Conservation (phyloP, 176 grass and related monocot species). For the Musa itinerans region DNA sequence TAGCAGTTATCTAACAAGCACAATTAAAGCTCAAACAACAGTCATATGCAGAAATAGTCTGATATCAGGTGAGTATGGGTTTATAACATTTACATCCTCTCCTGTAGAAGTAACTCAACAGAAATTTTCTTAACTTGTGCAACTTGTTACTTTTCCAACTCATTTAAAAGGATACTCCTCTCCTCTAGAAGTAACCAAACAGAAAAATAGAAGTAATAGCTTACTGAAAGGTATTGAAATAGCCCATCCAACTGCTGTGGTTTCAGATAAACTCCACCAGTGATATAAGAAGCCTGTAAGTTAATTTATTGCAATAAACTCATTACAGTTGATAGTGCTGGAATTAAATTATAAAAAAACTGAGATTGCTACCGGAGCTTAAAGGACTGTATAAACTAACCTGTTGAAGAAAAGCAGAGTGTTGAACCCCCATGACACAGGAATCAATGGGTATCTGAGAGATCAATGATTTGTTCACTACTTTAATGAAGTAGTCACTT, state of each 20-base stretch:
- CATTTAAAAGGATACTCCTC: too few relatives aligned
- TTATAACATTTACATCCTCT: too few relatives aligned
- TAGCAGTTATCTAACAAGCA: too few relatives aligned
- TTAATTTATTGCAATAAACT: background rate
- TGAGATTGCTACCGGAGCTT: background rate
- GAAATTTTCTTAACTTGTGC: too few relatives aligned
- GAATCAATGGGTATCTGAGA: constrained; percentile 90
- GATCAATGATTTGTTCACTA: background rate
- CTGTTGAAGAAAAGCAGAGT: constrained; percentile 98
- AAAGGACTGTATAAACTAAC: constrained; percentile 7
- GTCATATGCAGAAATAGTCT: background rate
- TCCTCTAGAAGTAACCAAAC: too few relatives aligned
- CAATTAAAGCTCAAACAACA: background rate
- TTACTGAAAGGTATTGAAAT: constrained; percentile 86
- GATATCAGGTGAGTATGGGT: too few relatives aligned
- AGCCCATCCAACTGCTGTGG: constrained; percentile 75
- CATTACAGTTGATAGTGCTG: background rate
- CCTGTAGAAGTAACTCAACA: too few relatives aligned
- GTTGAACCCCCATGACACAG: constrained; percentile 73
- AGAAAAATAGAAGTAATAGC: background rate
- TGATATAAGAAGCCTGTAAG: constrained; percentile 87
- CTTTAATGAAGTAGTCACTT: constrained; percentile 3
- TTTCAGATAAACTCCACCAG: constrained; percentile 92
- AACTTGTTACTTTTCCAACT: too few relatives aligned
- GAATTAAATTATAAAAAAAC: background rate